A percentile compares a stretch with the other conserved stretches of the same genome.
phyloP scores from a whole-genome alignment of 495 filamentous ascomycete genomes.

The Annulohypoxylon stygium region DNA sequence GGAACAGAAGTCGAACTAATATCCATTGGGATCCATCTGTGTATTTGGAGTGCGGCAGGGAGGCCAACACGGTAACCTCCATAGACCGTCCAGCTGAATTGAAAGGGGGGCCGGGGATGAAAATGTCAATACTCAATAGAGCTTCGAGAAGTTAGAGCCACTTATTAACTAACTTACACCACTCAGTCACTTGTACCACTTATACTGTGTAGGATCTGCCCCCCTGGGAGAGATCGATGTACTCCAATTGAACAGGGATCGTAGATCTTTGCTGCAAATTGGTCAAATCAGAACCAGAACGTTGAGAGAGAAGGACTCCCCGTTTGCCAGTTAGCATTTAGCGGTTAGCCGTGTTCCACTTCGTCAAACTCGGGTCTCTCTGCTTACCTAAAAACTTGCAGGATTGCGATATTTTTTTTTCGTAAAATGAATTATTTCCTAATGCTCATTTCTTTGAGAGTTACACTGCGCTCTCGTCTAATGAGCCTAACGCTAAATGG shows the following conservation, averaged over 20 bases:
- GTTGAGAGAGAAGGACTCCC: constrained; percentile 21
- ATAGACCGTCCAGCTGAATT: constrained; percentile 40
- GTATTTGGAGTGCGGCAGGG: constrained; percentile 15
- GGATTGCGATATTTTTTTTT: constrained; percentile 1
- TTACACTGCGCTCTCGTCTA: neutral
- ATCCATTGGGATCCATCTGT: constrained; percentile 8
- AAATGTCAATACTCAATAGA: constrained; percentile 36
- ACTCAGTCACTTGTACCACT: neutral
- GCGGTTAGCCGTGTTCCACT: constrained; percentile 18
- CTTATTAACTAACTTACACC: neutral
- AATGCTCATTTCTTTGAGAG: constrained; percentile 17
- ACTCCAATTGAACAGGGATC: constrained; percentile 43
- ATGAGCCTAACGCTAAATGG: neutral
- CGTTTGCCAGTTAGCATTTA: neutral
- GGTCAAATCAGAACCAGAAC: constrained; percentile 38
- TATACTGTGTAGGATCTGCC: constrained; percentile 47
- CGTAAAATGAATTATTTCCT: neutral
- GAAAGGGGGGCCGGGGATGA: constrained; percentile 28
- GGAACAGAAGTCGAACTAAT: constrained; percentile 38
- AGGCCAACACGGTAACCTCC: constrained; percentile 37
- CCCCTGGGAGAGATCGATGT: constrained; percentile 44
- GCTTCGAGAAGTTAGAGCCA: constrained; percentile 36
- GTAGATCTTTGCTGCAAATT: constrained; percentile 44
- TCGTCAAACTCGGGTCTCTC: constrained; percentile 2
- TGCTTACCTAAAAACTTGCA: neutral